Conservation (phyloP, 108 stramenopile genomes). For the Skeletonema costatum region DNA sequence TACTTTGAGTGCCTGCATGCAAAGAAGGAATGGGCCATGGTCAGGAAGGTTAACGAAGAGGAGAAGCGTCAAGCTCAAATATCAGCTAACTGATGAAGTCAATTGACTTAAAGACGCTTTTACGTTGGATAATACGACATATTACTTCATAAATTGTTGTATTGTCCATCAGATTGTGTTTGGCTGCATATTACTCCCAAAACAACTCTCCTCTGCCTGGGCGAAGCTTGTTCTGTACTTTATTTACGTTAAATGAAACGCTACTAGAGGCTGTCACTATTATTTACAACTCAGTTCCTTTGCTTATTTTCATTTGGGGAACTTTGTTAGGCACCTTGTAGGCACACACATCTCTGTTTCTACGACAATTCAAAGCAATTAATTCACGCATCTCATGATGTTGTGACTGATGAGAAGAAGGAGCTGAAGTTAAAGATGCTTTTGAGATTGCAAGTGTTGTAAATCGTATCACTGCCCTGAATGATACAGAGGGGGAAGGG, state of each 20-base stretch:
- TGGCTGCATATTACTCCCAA: neutral
- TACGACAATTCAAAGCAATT: too few species aligned
- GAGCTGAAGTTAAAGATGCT: too few species aligned
- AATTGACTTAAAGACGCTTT: neutral
- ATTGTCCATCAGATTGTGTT: neutral
- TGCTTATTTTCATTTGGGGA: neutral
- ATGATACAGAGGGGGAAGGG: neutral
- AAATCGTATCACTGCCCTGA: too few species aligned
- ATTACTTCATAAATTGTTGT: neutral
- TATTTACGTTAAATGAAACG: slow-evolving; percentile 1
- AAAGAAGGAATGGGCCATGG: slow-evolving; percentile 73
- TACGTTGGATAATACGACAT: neutral
- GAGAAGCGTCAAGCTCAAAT: slow-evolving; percentile 48
- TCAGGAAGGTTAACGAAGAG: slow-evolving; percentile 62
- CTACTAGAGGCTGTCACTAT: neutral
- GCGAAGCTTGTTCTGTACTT: slow-evolving; percentile 4
- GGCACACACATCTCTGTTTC: too few species aligned
- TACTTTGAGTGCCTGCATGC: slow-evolving; percentile 92
- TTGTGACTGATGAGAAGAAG: too few species aligned
- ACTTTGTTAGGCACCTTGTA: too few species aligned
- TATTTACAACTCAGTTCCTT: neutral
- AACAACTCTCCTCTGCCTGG: neutral
- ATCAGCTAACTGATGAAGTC: neutral
- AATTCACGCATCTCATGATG: too few species aligned
- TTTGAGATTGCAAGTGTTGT: too few species aligned